Conservation (phyloP, 345 rosid genomes). For the Lumnitzera racemosa region DNA sequence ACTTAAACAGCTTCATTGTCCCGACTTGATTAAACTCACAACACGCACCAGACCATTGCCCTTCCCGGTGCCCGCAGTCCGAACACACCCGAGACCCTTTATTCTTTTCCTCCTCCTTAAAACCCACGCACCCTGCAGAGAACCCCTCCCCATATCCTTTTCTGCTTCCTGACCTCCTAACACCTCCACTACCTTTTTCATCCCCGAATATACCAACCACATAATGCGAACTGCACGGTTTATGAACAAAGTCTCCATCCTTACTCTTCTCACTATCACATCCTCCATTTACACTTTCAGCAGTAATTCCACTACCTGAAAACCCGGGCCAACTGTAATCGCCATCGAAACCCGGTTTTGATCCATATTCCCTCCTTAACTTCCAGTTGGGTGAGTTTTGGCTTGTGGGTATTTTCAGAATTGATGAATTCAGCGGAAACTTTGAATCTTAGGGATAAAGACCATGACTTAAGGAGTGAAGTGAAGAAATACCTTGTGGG, state of each 20-base stretch:
- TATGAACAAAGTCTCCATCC: neutral
- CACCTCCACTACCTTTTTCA: neutral
- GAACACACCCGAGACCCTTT: slow-evolving; percentile 56
- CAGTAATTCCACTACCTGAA: too few relatives aligned
- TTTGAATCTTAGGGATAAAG: too few relatives aligned
- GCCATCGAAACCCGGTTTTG: too few relatives aligned
- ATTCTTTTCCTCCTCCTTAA: slow-evolving; percentile 39
- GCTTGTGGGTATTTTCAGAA: too few relatives aligned
- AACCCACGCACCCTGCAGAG: slow-evolving; percentile 18
- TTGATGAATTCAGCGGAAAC: too few relatives aligned
- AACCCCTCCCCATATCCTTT: slow-evolving; percentile 8
- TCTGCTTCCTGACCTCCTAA: slow-evolving; percentile 6
- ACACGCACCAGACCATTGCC: slow-evolving; percentile 94
- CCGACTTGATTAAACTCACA: slow-evolving; percentile 43
- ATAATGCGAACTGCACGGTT: neutral
- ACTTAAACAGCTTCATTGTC: slow-evolving; percentile 47
- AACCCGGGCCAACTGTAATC: too few relatives aligned
- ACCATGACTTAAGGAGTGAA: too few relatives aligned
- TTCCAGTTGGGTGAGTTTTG: too few relatives aligned
- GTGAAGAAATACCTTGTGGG: too few relatives aligned
- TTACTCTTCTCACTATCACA: neutral
- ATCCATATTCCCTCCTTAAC: too few relatives aligned
- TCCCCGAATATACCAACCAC: neutral
- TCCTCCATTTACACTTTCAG: too few relatives aligned
- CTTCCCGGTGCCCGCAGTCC: slow-evolving; percentile 57